These are phyloP conservation scores for Clonostachys byssicola DNA, from an alignment of 2,329 filamentous ascomycete genomes.

Conservation along the genomic window DNA sequence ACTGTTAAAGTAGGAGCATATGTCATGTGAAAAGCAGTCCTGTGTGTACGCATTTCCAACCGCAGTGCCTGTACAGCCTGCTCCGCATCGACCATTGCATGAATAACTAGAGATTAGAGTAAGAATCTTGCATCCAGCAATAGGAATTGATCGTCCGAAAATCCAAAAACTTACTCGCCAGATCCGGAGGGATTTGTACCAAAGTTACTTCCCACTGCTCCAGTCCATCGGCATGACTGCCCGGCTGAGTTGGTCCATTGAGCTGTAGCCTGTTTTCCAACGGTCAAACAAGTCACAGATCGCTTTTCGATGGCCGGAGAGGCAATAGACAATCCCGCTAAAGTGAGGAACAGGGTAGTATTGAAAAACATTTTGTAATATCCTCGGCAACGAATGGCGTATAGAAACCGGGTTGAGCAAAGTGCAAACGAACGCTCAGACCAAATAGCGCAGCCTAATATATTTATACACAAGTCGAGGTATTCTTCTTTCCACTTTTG, in stretches of 20 bases:
- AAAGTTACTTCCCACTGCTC: constrained; percentile 41
- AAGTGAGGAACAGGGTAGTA: no score
- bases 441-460: no score
- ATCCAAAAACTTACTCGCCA: constrained; percentile 33
- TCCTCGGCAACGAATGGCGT: no score
- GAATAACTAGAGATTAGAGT: constrained; percentile 28
- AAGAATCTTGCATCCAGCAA: neutral
- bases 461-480: no score
- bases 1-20: constrained; percentile 45
- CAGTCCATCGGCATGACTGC: constrained; percentile 33
- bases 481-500: no score
- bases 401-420: no score
- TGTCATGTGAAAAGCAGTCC: constrained; percentile 44
- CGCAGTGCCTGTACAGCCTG: constrained; percentile 34
- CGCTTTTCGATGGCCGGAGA: no score
- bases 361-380: no score
- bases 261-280: constrained; percentile 26
- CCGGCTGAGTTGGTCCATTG: constrained; percentile 38
- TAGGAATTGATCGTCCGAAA: no score
- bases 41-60: constrained; percentile 44
- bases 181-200: constrained; percentile 30
- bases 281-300: no score
- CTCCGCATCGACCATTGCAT: constrained; percentile 43
- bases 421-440: no score
- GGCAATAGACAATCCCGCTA: no score